phyloP scores from a whole-genome alignment of 2,329 filamentous ascomycete species.

The Venturia pyrina region DNA sequence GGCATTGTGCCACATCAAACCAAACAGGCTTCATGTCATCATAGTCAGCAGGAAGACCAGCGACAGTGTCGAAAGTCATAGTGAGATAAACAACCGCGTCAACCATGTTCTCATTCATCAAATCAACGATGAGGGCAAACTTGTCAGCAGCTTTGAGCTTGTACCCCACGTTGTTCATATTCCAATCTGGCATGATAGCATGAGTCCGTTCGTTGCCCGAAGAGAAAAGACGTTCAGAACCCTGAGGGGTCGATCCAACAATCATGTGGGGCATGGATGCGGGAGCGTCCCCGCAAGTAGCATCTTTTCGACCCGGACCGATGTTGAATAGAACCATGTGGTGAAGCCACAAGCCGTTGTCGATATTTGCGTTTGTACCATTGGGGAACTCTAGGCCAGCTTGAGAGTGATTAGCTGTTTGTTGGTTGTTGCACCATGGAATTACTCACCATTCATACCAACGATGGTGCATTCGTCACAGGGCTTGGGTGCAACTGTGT shows the following conservation, averaged over 20 bases:
- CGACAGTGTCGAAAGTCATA: constrained; percentile 12
- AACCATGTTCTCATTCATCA: constrained; percentile 12
- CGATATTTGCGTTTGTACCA: constrained; percentile 10
- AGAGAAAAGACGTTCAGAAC: constrained; percentile 8
- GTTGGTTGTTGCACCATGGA: background rate
- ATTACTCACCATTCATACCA: constrained; percentile 1
- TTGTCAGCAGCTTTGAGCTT: constrained; percentile 7
- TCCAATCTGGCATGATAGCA: constrained; percentile 6
- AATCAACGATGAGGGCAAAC: constrained; percentile 11
- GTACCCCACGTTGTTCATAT: constrained; percentile 9
- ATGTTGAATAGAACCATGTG: constrained; percentile 11
- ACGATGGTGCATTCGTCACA: constrained; percentile 10
- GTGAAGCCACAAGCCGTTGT: background rate
- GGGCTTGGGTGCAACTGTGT: constrained; percentile 1
- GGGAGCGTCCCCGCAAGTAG: constrained; percentile 5
- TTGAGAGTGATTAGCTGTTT: background rate
- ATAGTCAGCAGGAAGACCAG: background rate
- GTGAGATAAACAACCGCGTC: constrained; percentile 11
- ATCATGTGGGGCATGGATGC: constrained; percentile 10
- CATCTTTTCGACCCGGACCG: constrained; percentile 8
- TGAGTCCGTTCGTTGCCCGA: constrained; percentile 12
- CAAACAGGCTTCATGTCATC: constrained; percentile 12
- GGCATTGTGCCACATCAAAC: constrained; percentile 12
- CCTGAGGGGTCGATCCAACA: background rate
- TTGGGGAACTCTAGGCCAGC: constrained; percentile 10